Percentiles rank a stretch among this genome's conserved stretches.
Conservation (phyloP, 2,329 filamentous ascomycete genomes). For the Colletotrichum sp. region DNA sequence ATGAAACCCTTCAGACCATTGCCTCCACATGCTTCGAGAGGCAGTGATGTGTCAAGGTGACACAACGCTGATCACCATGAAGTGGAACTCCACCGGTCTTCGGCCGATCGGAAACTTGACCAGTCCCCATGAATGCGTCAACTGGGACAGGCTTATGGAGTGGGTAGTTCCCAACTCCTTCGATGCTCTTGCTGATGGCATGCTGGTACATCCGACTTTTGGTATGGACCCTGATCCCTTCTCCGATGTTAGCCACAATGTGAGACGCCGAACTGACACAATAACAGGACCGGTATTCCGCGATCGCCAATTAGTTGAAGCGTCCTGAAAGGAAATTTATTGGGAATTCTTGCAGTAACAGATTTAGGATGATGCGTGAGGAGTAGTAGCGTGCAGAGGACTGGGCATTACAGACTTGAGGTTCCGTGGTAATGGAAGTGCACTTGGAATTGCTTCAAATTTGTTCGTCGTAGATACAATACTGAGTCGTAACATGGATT, state of each 20-base stretch:
- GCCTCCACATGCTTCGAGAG: background rate
- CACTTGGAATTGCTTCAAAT: background rate
- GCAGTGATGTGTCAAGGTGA: background rate
- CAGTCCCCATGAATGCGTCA: background rate
- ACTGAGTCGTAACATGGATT: rapidly evolving
- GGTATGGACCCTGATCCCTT: background rate
- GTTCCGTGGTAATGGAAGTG: background rate
- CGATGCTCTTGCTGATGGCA: background rate
- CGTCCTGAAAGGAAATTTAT: background rate
- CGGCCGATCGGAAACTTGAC: background rate
- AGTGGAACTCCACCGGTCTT: background rate
- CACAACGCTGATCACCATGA: background rate
- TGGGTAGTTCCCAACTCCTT: background rate
- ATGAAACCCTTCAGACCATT: background rate
- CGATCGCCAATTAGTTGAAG: background rate
- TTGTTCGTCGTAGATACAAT: background rate
- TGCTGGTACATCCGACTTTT: background rate
- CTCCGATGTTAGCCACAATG: background rate
- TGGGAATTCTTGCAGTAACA: background rate
- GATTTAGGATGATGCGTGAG: background rate
- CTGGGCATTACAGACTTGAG: background rate
- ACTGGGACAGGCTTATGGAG: background rate
- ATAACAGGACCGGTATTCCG: background rate
- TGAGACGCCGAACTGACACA: background rate
- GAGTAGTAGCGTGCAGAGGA: background rate